Base-by-base conservation (phyloP, 257 asterid species). In the Jaltomata sinuosa region DNA sequence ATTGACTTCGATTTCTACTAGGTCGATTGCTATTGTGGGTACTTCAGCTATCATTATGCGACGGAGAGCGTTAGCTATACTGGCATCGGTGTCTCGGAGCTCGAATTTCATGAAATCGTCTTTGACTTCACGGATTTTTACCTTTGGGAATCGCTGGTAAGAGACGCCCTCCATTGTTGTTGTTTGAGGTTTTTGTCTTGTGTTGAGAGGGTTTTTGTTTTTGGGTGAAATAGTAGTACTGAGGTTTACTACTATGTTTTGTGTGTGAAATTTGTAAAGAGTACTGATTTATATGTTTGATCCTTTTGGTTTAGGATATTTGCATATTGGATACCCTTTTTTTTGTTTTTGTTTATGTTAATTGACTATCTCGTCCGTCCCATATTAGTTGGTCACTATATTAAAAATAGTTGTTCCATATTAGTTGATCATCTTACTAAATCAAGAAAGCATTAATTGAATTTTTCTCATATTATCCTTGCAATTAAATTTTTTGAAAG, bases 1-100 rank as follows among this genome's bases (percentile, higher is more conserved):
- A 87, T 97, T 97, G 36, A 94, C 98, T 91, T 97, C 99, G 86
- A 97, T 97, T 87, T 97, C 99, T 34, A 97, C 99, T 79, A 95
- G 87, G 87, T 97, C 99, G 67, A 97, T 93, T 53, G 99, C 99
- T 80, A 97, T 88, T 2, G 98, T 97, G 0, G 99, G 99, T 11
- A 97, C 99, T 80, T 97, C 99, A 27, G 98, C 89, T 18, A 97
- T 93, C 99, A 97, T 97, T 79, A 95, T 96, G 79, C 99, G 99
- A 78, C 99, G 98, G 74, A 97, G 97, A 19, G 99, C 98, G 89
- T 97, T 97, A 53, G 99, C 99, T 53, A 95, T 92, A 87, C 97
- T 93, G 50, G 95, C 94, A 79, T 96, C 99, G 15, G 98, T 94
- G 29, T 92, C 94, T 16, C 94, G 94, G n/a, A 97, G 93, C 97